Evolutionary conservation across 2,329 filamentous ascomycete species (phyloP).

Genomic region (Chaetomiaceae sp.): DNA sequence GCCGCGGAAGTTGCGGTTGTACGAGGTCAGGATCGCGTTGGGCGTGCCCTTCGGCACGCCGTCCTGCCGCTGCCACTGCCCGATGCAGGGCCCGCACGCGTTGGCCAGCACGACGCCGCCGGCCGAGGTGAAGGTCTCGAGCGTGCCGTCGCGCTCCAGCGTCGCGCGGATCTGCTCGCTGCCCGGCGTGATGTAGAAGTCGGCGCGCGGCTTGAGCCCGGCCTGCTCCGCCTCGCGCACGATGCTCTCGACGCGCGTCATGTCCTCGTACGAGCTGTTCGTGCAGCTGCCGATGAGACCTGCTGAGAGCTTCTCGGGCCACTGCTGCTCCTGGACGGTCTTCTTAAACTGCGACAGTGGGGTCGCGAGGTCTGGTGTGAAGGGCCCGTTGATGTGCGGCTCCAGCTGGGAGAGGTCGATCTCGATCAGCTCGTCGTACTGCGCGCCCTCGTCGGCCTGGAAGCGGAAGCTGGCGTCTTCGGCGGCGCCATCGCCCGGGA

Average conservation of each 20-base stretch:
- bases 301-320: constrained; percentile 86
- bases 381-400: constrained; percentile 94
- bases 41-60: constrained; percentile 74
- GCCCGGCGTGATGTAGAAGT: constrained; percentile 94
- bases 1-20: constrained; percentile 97
- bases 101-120: constrained; percentile 90
- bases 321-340: constrained; percentile 74
- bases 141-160: constrained; percentile 78
- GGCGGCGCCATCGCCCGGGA: constrained; percentile 38
- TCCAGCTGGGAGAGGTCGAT: constrained; percentile 88
- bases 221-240: constrained; percentile 85
- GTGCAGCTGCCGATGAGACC: constrained; percentile 97
- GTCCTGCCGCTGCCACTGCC: constrained; percentile 92
- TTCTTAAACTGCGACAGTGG: constrained; percentile 86
- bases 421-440: constrained; percentile 86
- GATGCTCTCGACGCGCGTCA: constrained; percentile 89
- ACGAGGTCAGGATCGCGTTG: constrained; percentile 94
- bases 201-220: constrained; percentile 81
- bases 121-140: constrained; percentile 77
- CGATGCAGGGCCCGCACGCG: constrained; percentile 89
- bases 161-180: constrained; percentile 96
- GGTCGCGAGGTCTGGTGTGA: constrained; percentile 91
- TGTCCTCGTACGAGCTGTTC: constrained; percentile 98
- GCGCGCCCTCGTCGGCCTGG: constrained; percentile 68
- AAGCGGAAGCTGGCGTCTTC: constrained; percentile 57